Evolutionary conservation across 139 green algal genomes (phyloP).

Genomic region (Pleodorina starrii): DNA sequence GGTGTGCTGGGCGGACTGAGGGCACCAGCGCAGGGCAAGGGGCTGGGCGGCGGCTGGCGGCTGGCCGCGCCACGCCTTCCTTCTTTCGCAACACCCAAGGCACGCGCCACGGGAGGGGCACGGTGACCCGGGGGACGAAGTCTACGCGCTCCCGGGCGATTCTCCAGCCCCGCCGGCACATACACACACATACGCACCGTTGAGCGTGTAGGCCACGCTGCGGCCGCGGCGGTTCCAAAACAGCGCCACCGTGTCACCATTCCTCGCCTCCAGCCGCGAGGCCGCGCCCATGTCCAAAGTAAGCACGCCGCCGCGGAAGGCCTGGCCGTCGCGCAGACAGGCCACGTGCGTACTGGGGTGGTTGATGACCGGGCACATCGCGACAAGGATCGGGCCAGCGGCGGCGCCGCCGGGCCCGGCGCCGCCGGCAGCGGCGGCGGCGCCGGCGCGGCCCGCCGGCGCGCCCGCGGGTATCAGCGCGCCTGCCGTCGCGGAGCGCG

Average conservation of each 20-base stretch:
- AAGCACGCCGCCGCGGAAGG: conserved; percentile 24
- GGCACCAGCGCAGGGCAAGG: no score
- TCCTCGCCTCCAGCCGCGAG: conserved; percentile 16
- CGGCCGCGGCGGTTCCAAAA: conserved; percentile 42
- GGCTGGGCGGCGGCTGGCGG: no score
- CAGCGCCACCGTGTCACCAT: conserved; percentile 17
- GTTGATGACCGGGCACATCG: conserved; percentile 15
- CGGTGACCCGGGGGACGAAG: no score
- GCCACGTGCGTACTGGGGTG: conserved; percentile 29
- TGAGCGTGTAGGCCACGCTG: not conserved
- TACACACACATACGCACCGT: no score
- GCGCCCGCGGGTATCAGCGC: not conserved
- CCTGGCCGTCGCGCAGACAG: conserved; percentile 23
- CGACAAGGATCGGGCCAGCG: not conserved
- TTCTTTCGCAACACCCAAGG: no score
- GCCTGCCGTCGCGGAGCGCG: not conserved
- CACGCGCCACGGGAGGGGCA: no score
- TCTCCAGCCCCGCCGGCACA: no score
- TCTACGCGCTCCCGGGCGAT: no score
- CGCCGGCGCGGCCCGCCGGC: not conserved
- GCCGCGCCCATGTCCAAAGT: not conserved
- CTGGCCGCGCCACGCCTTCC: no score
- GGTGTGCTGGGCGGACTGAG: no score
- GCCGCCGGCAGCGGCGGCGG: not conserved
- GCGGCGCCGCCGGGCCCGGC: not conserved